Evolutionary conservation across 2,329 filamentous ascomycete species (phyloP).

Genomic region (Pseudogymnoascus sp.): DNA sequence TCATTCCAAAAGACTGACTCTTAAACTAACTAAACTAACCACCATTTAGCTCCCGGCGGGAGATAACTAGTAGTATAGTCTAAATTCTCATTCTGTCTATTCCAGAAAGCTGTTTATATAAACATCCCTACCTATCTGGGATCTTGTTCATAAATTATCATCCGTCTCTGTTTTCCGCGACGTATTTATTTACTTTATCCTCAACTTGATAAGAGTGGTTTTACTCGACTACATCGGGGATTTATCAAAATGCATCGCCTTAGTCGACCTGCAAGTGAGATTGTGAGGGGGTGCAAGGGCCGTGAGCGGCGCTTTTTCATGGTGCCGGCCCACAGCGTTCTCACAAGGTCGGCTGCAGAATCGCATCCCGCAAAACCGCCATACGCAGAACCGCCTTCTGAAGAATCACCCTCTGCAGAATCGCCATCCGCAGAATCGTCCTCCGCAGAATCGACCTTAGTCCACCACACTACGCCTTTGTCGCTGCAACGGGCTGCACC

Average conservation of each 20-base stretch:
- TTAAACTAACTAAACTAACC: neutral
- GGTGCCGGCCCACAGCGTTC: no score
- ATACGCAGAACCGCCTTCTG: constrained; percentile 26
- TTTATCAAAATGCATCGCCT: neutral
- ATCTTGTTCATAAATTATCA: neutral
- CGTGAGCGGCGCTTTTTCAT: no score
- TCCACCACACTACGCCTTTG: no score
- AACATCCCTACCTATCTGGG: neutral
- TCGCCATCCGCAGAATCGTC: no score
- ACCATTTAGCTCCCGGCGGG: neutral
- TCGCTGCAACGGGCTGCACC: neutral
- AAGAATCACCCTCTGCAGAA: neutral
- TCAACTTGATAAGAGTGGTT: neutral
- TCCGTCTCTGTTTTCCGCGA: neutral
- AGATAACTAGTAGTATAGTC: neutral
- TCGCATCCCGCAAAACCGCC: no score
- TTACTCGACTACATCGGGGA: neutral
- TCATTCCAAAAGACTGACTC: neutral
- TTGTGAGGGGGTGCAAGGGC: neutral
- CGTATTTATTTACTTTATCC: neutral
- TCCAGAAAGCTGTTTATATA: neutral
- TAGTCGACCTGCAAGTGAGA: neutral
- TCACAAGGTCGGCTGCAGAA: no score
- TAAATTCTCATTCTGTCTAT: neutral
- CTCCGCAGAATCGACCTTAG: no score